Evolutionary conservation across 371 early-diverging fungal species (phyloP).

Genomic region (Mucor sp.): DNA sequence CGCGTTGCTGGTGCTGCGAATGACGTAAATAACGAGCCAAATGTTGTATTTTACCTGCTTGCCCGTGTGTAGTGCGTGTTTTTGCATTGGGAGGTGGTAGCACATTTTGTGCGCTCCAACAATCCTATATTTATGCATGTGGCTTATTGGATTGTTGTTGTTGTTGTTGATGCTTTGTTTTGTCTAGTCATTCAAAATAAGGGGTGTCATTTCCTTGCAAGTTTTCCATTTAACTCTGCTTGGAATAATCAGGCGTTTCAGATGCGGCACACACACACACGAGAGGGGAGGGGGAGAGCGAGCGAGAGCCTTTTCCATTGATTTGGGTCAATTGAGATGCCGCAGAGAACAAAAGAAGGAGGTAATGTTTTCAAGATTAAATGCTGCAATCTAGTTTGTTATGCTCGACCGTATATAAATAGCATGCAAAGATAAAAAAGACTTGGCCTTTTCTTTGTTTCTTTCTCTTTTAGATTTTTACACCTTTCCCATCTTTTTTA

Average conservation of each 20-base stretch:
- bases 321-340: not conserved
- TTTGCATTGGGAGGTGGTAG: not conserved
- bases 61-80: not conserved
- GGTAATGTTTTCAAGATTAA: not conserved
- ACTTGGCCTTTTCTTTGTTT: not conserved
- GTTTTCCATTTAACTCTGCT: not conserved
- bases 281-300: no score
- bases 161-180: not conserved
- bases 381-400: not conserved
- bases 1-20: not conserved
- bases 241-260: not conserved
- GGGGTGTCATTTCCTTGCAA: not conserved
- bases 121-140: not conserved
- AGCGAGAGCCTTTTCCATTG: not conserved
- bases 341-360: not conserved
- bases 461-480: not conserved
- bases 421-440: not conserved
- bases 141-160: not conserved
- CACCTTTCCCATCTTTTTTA: no score
- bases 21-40: constrained; percentile 4
- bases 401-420: not conserved
- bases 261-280: no score
- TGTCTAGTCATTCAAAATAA: not conserved
- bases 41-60: not conserved
- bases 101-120: not conserved